phyloP scores from a whole-genome alignment of 1,139 yeast genomes.

The Geotrichum bryndzae region DNA sequence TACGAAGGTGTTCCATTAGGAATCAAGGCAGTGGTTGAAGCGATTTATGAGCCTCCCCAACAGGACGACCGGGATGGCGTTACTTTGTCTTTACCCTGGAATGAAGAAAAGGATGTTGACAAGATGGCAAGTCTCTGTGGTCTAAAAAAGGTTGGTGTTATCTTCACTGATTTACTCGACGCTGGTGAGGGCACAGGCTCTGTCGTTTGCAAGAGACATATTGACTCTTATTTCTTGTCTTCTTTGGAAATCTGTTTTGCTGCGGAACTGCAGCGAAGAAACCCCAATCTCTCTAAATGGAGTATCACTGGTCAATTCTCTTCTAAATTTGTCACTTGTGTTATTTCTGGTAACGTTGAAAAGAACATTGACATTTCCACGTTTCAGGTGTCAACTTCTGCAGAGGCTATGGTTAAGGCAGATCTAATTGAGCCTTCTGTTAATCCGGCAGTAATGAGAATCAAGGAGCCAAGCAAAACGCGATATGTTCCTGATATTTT shows the following conservation, averaged over 20 bases:
- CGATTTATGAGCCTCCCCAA: conserved; percentile 91
- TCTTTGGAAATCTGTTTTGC: conserved; percentile 85
- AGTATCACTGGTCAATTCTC: conserved; percentile 64
- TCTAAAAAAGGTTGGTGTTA: conserved; percentile 66
- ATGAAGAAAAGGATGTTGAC: conserved; percentile 44
- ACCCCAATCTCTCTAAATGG: conserved; percentile 65
- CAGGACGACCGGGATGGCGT: conserved; percentile 81
- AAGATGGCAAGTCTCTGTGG: conserved; percentile 58
- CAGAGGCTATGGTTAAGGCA: conserved; percentile 83
- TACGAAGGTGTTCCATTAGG: conserved; percentile 88
- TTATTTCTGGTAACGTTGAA: conserved; percentile 73
- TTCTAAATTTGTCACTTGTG: conserved; percentile 90
- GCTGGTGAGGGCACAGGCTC: conserved; percentile 82
- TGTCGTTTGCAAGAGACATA: conserved; percentile 88
- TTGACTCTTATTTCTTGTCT: conserved; percentile 81
- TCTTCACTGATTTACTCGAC: conserved; percentile 87
- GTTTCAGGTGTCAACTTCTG: conserved; percentile 82
- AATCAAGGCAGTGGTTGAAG: conserved; percentile 87
- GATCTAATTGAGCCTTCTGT: conserved; percentile 83
- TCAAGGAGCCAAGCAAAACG: conserved; percentile 61
- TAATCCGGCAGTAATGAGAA: conserved; percentile 81
- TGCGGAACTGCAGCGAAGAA: conserved; percentile 62
- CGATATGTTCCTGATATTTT: conserved; percentile 94
- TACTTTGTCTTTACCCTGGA: conserved; percentile 56
- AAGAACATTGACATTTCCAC: conserved; percentile 89